Percentiles rank a stretch among this genome's conserved stretches.
Evolutionary conservation across 2,329 filamentous ascomycete species (phyloP).

Genomic region (Dothideomycetes sp.): DNA sequence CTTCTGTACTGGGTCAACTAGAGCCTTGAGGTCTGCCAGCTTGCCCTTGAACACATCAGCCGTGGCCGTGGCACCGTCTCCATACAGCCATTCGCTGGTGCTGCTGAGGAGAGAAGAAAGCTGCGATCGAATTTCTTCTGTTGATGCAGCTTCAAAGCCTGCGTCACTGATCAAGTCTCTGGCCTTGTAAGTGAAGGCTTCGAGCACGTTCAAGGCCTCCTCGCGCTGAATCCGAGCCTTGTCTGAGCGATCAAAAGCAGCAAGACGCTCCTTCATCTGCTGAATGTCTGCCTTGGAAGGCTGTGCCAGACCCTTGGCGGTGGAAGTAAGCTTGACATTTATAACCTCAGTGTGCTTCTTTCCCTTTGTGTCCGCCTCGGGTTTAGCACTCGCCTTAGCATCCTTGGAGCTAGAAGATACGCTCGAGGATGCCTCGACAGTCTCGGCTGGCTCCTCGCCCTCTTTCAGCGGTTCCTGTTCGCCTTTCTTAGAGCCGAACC

Average conservation of each 20-base stretch:
- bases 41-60: conserved; percentile 65
- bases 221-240: conserved; percentile 64
- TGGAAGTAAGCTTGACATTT: conserved; percentile 35
- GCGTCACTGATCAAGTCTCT: conserved; percentile 73
- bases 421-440: conserved; percentile 20
- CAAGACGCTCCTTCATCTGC: conserved; percentile 54
- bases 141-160: conserved; percentile 61
- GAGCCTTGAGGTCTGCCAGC: conserved; percentile 63
- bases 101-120: conserved; percentile 58
- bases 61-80: conserved; percentile 65
- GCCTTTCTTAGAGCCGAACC: conserved; percentile 83
- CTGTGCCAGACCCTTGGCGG: conserved; percentile 39
- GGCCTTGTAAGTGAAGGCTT: conserved; percentile 81
- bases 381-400: conserved; percentile 28
- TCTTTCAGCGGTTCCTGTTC: conserved; percentile 63
- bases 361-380: conserved; percentile 14
- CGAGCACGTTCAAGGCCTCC: conserved; percentile 84
- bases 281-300: conserved; percentile 49
- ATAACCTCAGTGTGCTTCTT: conserved; percentile 43
- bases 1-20: conserved; percentile 67
- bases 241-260: conserved; percentile 80
- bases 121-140: conserved; percentile 51
- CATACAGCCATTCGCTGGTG: conserved; percentile 83
- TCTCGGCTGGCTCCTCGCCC: conserved; percentile 34
- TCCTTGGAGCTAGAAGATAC: conserved; percentile 36